Evolutionary conservation across 805 yeast species (phyloP).

Genomic region (Maudiozyma turicensis): DNA sequence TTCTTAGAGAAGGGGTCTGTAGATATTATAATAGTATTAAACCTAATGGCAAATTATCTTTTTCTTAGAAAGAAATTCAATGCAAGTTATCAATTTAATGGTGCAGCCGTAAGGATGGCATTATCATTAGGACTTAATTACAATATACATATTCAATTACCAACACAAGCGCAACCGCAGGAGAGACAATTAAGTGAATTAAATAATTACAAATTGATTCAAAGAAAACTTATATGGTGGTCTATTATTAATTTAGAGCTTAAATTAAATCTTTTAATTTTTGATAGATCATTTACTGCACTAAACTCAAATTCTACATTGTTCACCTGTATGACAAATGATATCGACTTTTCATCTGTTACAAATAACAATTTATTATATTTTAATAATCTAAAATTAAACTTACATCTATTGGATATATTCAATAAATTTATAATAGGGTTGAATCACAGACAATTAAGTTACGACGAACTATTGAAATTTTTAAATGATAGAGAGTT

Average conservation of each 20-base stretch:
- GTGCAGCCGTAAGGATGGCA: constrained; percentile 59
- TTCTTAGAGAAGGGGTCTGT: constrained; percentile 52
- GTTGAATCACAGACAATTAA: not conserved
- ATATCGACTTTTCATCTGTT: constrained; percentile 2
- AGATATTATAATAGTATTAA: constrained; percentile 42
- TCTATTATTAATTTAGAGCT: constrained; percentile 54
- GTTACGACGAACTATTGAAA: not conserved
- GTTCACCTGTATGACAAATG: constrained; percentile 2
- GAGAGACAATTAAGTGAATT: not conserved
- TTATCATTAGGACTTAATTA: constrained; percentile 44
- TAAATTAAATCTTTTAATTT: constrained; percentile 42
- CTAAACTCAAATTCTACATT: not conserved
- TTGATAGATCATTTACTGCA: constrained; percentile 6
- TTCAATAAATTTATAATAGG: not conserved
- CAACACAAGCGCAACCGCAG: not conserved
- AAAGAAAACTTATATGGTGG: constrained; percentile 61
- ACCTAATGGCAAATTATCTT: constrained; percentile 48
- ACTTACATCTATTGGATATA: not conserved
- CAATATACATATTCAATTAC: constrained; percentile 37
- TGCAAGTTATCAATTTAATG: constrained; percentile 60
- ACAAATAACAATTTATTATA: not conserved
- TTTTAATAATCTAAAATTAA: constrained; percentile 2
- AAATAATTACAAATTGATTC: constrained; percentile 23
- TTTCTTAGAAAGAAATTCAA: constrained; percentile 59
- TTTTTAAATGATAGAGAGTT: not conserved